Base-by-base conservation (phyloP, 768 basidiomycete genomes). In the Leccinum sublutescens region DNA sequence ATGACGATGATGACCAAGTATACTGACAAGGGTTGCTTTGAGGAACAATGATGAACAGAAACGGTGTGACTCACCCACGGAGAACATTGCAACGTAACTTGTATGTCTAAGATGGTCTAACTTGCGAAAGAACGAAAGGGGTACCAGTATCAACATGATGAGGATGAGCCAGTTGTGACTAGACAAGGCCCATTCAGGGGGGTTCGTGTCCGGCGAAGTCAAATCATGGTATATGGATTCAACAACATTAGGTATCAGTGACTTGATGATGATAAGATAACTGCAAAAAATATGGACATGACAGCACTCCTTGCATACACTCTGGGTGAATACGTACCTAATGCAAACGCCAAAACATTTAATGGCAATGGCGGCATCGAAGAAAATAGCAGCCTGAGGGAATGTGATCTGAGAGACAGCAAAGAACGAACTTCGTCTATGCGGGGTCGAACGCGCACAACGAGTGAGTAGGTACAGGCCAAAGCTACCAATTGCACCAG, bases 321-420 rank as follows among this genome's bases (percentile, higher is more conserved):
- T 55, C 51, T 48, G 55, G 56, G 48, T 33, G 40, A 27, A 53
- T 21, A 38, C 82, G 50, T 75, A 93, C 84, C 93, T 94, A 66
- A 95, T 87, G 34, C 92, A 93, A 3, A 98, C 96, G 19, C 96
- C 96, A 70, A 97, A 97, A 73, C 96, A 98, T 71, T 98, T 98
- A 71, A 87, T 88, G 10, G 94, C 94, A 65, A 98, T 94, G 12
- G 95, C 96, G 4, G 86, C 87, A 72, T 98, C 96, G 67, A 98
- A 96, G 72, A 93, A 91, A 40, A 93, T 78, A 1, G 89, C 90
- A 0, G 89, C 91, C 48, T 81, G 85, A 2, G 96, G 96, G 72
- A 94, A 97, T 0, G 96, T 96, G 63, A 98, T 76, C 70, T 89
- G 82, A 1, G 91, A 82, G 19, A 95, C 77, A 14, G 88, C 85